Conservation (phyloP, 169 alveolate genomes). For the Eimeria zaria region DNA sequence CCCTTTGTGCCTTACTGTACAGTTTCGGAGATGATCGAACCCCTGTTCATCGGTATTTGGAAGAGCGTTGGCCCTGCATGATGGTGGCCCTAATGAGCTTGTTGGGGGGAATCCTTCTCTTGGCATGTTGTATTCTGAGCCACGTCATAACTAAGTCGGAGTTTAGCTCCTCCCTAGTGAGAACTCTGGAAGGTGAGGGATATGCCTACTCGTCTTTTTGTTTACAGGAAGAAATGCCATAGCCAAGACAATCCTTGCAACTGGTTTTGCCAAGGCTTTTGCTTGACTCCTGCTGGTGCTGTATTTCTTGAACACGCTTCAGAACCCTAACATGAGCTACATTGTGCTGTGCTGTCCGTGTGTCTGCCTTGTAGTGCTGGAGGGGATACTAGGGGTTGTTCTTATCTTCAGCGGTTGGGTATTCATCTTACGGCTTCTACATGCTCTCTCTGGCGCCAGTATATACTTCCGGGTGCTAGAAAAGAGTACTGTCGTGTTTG, state of each 20-base stretch:
- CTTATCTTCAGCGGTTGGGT: slow-evolving; percentile 54
- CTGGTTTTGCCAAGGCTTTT: too few relatives aligned
- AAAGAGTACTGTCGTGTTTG: slow-evolving; percentile 6
- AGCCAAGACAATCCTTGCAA: not conserved
- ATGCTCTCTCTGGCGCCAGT: slow-evolving; percentile 72
- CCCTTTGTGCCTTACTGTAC: not conserved
- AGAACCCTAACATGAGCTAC: not conserved
- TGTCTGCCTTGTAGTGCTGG: slow-evolving; percentile 23
- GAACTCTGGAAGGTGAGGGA: slow-evolving; percentile 27
- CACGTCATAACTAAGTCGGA: slow-evolving; percentile 7
- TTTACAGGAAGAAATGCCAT: not conserved
- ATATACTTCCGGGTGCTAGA: slow-evolving; percentile 47
- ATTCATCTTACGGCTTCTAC: slow-evolving; percentile 55
- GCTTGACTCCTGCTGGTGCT: not conserved
- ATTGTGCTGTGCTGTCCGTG: not conserved
- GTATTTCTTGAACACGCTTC: not conserved
- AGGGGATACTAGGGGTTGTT: slow-evolving; percentile 51
- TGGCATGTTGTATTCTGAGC: slow-evolving; percentile 60
- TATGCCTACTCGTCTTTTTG: not conserved
- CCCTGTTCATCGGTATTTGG: slow-evolving; percentile 48
- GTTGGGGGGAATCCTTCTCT: not conserved
- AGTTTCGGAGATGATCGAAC: slow-evolving; percentile 43
- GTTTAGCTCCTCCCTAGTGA: not conserved
- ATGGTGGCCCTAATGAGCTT: slow-evolving; percentile 3
- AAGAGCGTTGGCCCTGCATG: slow-evolving; percentile 72